These are phyloP conservation scores for Benincasa hispida DNA, from an alignment of 306 rosid genomes.

Conservation along the genomic window DNA sequence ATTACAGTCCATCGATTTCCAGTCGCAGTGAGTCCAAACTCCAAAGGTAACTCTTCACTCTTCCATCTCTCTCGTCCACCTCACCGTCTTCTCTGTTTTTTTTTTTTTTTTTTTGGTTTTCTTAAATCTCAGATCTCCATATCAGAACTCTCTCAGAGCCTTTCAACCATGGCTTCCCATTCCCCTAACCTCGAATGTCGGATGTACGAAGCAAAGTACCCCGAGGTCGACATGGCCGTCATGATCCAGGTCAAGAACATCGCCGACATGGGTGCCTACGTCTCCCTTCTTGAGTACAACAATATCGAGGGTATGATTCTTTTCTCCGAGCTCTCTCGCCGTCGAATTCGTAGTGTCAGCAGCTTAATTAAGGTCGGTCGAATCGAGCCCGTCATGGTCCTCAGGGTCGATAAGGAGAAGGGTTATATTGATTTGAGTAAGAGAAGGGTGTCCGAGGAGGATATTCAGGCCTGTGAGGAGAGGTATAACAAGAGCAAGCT, in stretches of 20 bases:
- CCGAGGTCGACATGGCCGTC: conserved; percentile 96
- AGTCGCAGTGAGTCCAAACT: too few species aligned
- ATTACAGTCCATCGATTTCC: too few species aligned
- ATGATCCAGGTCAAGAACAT: conserved; percentile 97
- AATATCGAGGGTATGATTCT: conserved; percentile 96
- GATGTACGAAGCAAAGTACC: conserved; percentile 85
- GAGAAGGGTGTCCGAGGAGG: conserved; percentile 91
- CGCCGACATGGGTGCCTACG: conserved; percentile 98
- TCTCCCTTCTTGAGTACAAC: conserved; percentile 86
- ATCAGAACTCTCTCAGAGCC: neutral
- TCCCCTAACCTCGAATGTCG: conserved; percentile 73
- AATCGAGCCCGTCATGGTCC: conserved; percentile 93
- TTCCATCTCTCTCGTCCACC: too few species aligned
- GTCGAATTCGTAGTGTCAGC: conserved; percentile 89
- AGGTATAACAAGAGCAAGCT: conserved; percentile 96
- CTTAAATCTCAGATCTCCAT: too few species aligned
- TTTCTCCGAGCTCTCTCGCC: conserved; percentile 94
- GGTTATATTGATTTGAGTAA: conserved; percentile 96
- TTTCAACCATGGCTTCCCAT: conserved; percentile 28
- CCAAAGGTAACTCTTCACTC: too few species aligned
- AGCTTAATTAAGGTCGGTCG: conserved; percentile 85
- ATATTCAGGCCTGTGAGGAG: conserved; percentile 77
- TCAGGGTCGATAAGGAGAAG: conserved; percentile 86
- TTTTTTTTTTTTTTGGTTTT: too few species aligned
- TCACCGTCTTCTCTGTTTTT: too few species aligned